Base-by-base conservation (phyloP, 177 flowering plant species). In the Vitis hybrid region DNA sequence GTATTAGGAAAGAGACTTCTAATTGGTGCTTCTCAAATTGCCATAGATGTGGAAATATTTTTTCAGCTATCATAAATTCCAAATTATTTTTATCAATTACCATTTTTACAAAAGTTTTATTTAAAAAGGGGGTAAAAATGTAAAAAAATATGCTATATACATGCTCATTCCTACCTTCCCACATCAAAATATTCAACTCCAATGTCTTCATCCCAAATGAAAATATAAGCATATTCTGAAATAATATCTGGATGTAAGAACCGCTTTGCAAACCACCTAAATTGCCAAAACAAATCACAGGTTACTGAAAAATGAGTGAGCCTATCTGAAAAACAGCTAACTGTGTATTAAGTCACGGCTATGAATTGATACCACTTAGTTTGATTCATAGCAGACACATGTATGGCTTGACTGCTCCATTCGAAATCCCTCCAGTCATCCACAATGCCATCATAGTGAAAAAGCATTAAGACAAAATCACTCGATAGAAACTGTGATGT, bases 261-360 rank as follows among this genome's bases (percentile, higher is more conserved):
- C 14, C 93, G 81, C 72, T 89, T 89, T 3, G 91, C 93, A 76
- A 87, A 89, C 93, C 93, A 89, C 93, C 93, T 89, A 54, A 62
- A 2, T 60, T 52, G 66, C 46, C 65, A 57, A 48, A 50, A 50
- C 30, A 19, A 67, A 5, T 40, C 7, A 40, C 46, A 7, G 46
- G 46, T 40, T 69, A 15, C 57, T 60, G 56, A 35, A 56, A n/a
- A 57, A 51, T 46, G 8, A 35, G 13, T 52, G 15, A 63, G 27
- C 2, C 18, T 4, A 60, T 49, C 50, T 59, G 50, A 67, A 6
- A 9, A 13, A n/a, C 19, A 55, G 27, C 6, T 12, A n/a, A 48
- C 24, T 2, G 19, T 17, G 48, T 18, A 50, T 46, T 14, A 14
- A n/a, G 10, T 8, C 5, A 48, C 17, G 30, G 11, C 30, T 18